Conservation (phyloP, 331 rosid species). For the Acacia pycnantha region DNA sequence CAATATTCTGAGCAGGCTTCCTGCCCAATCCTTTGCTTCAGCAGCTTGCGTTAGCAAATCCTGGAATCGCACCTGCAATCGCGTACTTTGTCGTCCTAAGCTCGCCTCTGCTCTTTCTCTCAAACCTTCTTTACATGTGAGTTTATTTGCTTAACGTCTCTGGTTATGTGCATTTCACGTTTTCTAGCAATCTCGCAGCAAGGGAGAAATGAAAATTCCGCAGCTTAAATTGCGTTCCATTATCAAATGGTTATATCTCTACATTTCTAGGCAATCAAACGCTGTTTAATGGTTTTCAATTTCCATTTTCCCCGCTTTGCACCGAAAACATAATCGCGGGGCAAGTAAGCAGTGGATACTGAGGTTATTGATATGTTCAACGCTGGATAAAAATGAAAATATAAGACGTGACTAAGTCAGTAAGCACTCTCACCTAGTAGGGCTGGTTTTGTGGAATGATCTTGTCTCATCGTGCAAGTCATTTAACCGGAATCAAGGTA, state of each 20-base stretch:
- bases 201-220: neutral
- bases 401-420: neutral
- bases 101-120: constrained; percentile 81
- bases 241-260: neutral
- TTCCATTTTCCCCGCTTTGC: neutral
- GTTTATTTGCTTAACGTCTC: neutral
- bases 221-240: neutral
- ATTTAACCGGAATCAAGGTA: neutral
- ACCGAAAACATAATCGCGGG: neutral
- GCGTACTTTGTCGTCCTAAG: constrained; percentile 68
- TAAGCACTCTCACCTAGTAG: neutral
- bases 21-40: constrained; percentile 63
- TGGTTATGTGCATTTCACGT: neutral
- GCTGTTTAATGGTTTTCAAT: neutral
- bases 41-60: constrained; percentile 73
- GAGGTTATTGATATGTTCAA: neutral
- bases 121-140: constrained; percentile 57
- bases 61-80: constrained; percentile 59
- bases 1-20: constrained; percentile 54
- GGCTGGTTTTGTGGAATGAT: neutral
- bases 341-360: neutral
- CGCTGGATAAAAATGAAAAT: neutral
- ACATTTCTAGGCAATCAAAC: neutral
- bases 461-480: neutral
- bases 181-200: neutral